A percentile compares a stretch with the other conserved stretches of the same genome.
phyloP scores from a whole-genome alignment of 768 basidiomycete genomes.

The Dictyophora rubrovolvata region DNA sequence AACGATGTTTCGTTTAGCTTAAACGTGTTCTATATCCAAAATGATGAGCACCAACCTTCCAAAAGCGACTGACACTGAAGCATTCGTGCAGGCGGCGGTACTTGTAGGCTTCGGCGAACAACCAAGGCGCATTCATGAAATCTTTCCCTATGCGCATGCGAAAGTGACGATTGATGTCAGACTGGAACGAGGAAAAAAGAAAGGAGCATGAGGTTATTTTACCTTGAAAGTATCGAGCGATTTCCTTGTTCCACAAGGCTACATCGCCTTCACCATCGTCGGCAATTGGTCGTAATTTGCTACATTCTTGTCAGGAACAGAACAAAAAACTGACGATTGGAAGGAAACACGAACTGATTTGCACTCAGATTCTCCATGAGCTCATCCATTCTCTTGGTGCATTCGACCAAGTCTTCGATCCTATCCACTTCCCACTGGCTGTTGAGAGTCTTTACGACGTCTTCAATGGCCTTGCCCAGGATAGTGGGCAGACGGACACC shows the following conservation, averaged over 20 bases:
- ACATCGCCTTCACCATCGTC: conserved; percentile 91
- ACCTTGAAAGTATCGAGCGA: conserved; percentile 90
- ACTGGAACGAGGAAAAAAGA: not conserved
- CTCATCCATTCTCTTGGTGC: conserved; percentile 82
- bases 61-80: conserved; percentile 85
- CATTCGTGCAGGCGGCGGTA: conserved; percentile 87
- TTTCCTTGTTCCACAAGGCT: conserved; percentile 94
- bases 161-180: no score
- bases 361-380: conserved; percentile 82
- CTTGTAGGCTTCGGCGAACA: conserved; percentile 93
- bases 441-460: conserved; percentile 81
- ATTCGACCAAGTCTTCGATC: conserved; percentile 74
- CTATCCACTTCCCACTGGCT: conserved; percentile 73
- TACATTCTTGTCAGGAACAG: conserved; percentile 13
- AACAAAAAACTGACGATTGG: not conserved
- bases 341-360: conserved; percentile 27
- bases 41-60: conserved; percentile 65
- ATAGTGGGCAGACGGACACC: conserved; percentile 93
- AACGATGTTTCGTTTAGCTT: not conserved
- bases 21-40: not conserved
- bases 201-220: conserved; percentile 16
- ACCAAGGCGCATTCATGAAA: conserved; percentile 94
- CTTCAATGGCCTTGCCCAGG: conserved; percentile 91
- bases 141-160: conserved; percentile 48
- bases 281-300: conserved; percentile 75